A percentile compares a stretch with the other conserved stretches of the same genome.
phyloP scores from a whole-genome alignment of 352 stramenopile species.

The Blastocystis sp. region DNA sequence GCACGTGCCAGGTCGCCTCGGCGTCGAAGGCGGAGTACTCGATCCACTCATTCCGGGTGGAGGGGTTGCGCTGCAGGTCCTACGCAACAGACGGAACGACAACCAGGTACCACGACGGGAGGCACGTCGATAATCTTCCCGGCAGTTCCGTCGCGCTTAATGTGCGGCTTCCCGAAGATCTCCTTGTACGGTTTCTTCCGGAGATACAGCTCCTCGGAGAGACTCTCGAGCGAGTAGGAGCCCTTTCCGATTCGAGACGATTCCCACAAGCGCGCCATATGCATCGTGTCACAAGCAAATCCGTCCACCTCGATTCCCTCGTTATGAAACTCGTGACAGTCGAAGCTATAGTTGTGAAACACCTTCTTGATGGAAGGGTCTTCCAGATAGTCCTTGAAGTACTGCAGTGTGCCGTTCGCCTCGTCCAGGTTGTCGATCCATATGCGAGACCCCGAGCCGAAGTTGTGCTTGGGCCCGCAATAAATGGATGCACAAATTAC shows the following conservation, averaged over 20 bases:
- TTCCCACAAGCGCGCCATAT: constrained; percentile 93
- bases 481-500: constrained; percentile 97
- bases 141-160: constrained; percentile 91
- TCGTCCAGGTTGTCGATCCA: constrained; percentile 88
- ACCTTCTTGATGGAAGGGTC: constrained; percentile 82
- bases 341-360: constrained; percentile 99
- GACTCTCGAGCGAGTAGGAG: constrained; percentile 90
- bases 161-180: constrained; percentile 89
- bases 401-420: constrained; percentile 82
- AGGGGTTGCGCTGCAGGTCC: constrained; percentile 83
- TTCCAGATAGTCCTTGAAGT: constrained; percentile 91
- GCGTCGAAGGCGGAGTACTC: constrained; percentile 94
- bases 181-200: constrained; percentile 96
- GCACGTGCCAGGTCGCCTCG: constrained; percentile 93
- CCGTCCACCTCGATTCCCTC: constrained; percentile 89
- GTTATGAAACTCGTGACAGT: constrained; percentile 96
- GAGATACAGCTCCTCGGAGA: constrained; percentile 84
- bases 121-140: constrained; percentile 79
- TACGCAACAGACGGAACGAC: constrained; percentile 80
- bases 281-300: constrained; percentile 96
- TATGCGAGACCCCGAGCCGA: constrained; percentile 88
- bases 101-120: constrained; percentile 1
- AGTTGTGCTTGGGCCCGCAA: constrained; percentile 91
- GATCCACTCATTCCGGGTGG: constrained; percentile 90
- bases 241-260: constrained; percentile 78